Evolutionary conservation across 108 stramenopile species (phyloP).

Genomic region (Skeletonema marinoi): DNA sequence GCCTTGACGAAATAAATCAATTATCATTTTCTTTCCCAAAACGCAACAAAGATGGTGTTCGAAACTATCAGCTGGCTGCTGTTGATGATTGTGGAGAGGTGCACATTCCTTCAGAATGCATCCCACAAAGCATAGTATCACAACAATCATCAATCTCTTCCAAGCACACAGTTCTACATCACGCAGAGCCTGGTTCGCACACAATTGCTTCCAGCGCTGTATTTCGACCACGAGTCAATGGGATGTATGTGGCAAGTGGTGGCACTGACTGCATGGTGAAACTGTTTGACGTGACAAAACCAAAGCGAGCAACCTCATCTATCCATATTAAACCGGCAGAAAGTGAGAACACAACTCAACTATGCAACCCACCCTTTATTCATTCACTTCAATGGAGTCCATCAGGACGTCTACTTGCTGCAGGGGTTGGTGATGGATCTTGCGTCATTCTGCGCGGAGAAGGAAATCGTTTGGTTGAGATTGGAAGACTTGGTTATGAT

Average conservation of each 20-base stretch:
- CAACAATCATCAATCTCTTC: neutral
- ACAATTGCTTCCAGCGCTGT: slow-evolving; percentile 60
- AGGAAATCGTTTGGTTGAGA: slow-evolving; percentile 51
- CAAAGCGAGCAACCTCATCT: slow-evolving; percentile 51
- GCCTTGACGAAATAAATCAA: slow-evolving; percentile 50
- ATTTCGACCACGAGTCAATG: slow-evolving; percentile 58
- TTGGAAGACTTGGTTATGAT: slow-evolving; percentile 39
- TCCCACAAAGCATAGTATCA: slow-evolving; percentile 7
- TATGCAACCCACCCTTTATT: slow-evolving; percentile 89
- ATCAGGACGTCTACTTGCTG: slow-evolving; percentile 62
- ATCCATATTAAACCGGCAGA: slow-evolving; percentile 34
- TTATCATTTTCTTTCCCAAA: slow-evolving; percentile 43
- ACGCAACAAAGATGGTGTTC: neutral
- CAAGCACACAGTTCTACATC: slow-evolving; percentile 41
- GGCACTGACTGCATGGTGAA: slow-evolving; percentile 81
- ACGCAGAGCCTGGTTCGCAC: slow-evolving; percentile 52
- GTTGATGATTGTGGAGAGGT: slow-evolving; percentile 73
- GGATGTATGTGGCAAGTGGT: slow-evolving; percentile 57
- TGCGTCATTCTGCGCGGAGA: slow-evolving; percentile 49
- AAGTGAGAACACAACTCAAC: slow-evolving; percentile 46
- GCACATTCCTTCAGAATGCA: slow-evolving; percentile 46
- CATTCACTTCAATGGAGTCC: slow-evolving; percentile 79
- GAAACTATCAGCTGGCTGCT: slow-evolving; percentile 49
- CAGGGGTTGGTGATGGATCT: slow-evolving; percentile 79
- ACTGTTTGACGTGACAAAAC: slow-evolving; percentile 69